Percentiles rank a stretch among this genome's conserved stretches.
phyloP scores from a whole-genome alignment of 2,329 filamentous ascomycete genomes.

The Colletotrichum destructivum region DNA sequence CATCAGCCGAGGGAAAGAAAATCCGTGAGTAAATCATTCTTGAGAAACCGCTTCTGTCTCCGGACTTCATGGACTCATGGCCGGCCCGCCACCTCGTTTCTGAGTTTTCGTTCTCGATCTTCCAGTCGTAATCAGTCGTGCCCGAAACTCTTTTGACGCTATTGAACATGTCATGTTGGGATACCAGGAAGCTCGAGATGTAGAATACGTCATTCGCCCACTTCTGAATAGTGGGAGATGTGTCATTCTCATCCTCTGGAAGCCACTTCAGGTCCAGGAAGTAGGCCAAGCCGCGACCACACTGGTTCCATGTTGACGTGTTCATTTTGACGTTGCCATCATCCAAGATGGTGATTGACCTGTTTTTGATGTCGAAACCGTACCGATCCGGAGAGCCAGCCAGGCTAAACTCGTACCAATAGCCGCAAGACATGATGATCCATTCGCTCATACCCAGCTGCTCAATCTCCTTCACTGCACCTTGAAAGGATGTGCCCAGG shows the following conservation, averaged over 20 bases:
- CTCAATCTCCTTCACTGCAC: constrained; percentile 55
- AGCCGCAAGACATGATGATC: constrained; percentile 60
- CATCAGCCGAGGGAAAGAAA: constrained; percentile 63
- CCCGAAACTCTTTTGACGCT: constrained; percentile 72
- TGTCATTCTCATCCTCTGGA: constrained; percentile 36
- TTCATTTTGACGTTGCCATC: constrained; percentile 71
- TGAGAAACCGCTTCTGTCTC: constrained; percentile 59
- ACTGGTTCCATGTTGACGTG: constrained; percentile 72
- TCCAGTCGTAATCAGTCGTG: constrained; percentile 73
- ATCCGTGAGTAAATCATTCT: constrained; percentile 69
- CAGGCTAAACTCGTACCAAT: constrained; percentile 70
- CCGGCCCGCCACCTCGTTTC: constrained; percentile 65
- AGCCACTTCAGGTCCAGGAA: constrained; percentile 57
- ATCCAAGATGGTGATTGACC: constrained; percentile 63
- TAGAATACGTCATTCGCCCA: constrained; percentile 64
- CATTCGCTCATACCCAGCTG: constrained; percentile 49
- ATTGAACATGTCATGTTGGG: constrained; percentile 76
- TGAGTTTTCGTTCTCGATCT: constrained; percentile 62
- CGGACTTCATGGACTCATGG: constrained; percentile 58
- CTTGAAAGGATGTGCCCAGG: constrained; percentile 35
- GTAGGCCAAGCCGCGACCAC: constrained; percentile 57
- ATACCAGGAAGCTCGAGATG: constrained; percentile 70
- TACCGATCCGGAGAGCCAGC: constrained; percentile 50
- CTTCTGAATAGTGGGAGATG: constrained; percentile 43
- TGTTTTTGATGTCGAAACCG: constrained; percentile 65